A percentile compares a stretch with the other conserved stretches of the same genome.
Evolutionary conservation across 768 basidiomycete species (phyloP).

Genomic region (Botryobasidium botryosum): DNA sequence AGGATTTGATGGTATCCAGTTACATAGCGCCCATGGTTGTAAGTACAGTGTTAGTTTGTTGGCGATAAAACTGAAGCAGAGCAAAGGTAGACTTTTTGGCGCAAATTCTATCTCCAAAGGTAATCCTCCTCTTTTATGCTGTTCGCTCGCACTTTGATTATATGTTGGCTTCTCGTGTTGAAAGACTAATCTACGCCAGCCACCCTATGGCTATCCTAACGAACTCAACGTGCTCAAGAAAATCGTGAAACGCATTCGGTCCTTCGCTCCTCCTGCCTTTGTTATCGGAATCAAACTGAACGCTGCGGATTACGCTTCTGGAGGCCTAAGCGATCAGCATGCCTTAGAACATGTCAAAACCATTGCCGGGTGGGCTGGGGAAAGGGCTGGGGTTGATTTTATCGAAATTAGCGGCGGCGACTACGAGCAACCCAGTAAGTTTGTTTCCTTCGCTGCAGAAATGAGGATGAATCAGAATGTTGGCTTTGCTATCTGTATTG

Average conservation of each 20-base stretch:
- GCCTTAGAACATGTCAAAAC: conserved; percentile 43
- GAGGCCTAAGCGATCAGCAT: conserved; percentile 19
- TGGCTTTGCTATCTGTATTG: neutral
- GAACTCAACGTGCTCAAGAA: conserved; percentile 24
- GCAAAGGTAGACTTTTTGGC: conserved; percentile 50
- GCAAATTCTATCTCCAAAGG: conserved; percentile 63
- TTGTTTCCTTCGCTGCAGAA: neutral
- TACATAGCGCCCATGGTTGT: conserved; percentile 84
- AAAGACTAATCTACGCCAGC: conserved; percentile 44
- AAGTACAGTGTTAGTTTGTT: conserved; percentile 19
- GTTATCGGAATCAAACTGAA: conserved; percentile 67
- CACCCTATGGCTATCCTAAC: conserved; percentile 30
- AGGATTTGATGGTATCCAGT: conserved; percentile 74
- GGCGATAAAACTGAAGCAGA: neutral
- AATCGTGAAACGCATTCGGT: conserved; percentile 40
- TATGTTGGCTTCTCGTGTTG: neutral
- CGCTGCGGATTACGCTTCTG: conserved; percentile 48
- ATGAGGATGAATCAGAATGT: neutral
- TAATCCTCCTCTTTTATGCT: conserved; percentile 14
- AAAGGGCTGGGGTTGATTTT: conserved; percentile 45
- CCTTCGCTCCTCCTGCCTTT: conserved; percentile 37
- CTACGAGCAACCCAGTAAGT: conserved; percentile 60
- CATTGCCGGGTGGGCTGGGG: conserved; percentile 35
- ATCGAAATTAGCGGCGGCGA: conserved; percentile 81
- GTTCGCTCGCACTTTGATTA: neutral